These are phyloP conservation scores for Leucocoprinus birnbaumii DNA, from an alignment of 768 basidiomycete genomes.

Conservation along the genomic window DNA sequence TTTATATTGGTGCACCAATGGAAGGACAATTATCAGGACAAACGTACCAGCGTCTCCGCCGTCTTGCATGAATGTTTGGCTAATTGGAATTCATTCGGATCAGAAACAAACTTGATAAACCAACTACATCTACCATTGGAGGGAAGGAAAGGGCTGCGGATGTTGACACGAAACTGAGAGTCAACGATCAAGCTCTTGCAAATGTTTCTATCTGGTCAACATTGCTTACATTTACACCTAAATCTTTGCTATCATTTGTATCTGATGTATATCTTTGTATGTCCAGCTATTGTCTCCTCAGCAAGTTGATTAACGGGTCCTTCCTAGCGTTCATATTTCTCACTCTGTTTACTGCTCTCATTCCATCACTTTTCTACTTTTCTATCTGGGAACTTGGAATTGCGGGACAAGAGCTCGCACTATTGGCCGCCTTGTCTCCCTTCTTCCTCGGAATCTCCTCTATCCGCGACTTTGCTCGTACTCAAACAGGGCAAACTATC, in stretches of 20 bases:
- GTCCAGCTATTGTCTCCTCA: constrained; percentile 17
- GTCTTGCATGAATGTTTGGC: constrained; percentile 29
- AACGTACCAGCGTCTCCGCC: constrained; percentile 33
- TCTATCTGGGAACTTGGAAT: constrained; percentile 89
- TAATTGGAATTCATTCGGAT: neutral
- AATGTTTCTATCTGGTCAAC: neutral
- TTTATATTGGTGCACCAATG: constrained; percentile 20
- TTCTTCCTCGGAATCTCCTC: constrained; percentile 48
- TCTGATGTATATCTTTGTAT: constrained; percentile 57
- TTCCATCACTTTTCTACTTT: constrained; percentile 86
- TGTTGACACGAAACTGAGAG: neutral
- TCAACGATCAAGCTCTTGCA: neutral
- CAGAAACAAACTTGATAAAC: constrained; percentile 3
- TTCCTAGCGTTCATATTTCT: constrained; percentile 71
- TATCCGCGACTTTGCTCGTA: constrained; percentile 4
- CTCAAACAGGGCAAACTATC: constrained; percentile 12
- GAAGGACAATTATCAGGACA: constrained; percentile 8
- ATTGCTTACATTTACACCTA: neutral
- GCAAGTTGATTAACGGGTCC: constrained; percentile 9
- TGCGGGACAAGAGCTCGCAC: constrained; percentile 75
- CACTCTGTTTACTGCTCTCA: constrained; percentile 78
- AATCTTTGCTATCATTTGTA: constrained; percentile 25
- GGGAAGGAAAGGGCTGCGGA: neutral
- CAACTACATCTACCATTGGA: neutral
- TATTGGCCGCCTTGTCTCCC: constrained; percentile 72